These are phyloP conservation scores for Heliosperma pusillum DNA, from an alignment of 148 eudicot genomes.

Conservation along the genomic window DNA sequence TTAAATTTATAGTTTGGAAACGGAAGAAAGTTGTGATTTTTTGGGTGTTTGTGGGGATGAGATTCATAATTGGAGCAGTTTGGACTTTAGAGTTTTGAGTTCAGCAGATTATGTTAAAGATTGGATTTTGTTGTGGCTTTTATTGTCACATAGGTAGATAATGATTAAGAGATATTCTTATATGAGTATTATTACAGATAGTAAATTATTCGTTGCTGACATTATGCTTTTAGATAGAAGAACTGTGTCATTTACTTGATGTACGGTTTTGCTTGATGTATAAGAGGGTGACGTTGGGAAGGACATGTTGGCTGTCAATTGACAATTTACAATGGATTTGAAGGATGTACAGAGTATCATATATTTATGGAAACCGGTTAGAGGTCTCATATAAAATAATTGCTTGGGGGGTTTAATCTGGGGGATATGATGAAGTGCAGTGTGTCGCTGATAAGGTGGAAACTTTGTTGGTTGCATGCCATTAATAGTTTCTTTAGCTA, in stretches of 20 bases:
- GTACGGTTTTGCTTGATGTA: background rate
- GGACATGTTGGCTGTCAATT: background rate
- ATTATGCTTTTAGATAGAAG: background rate
- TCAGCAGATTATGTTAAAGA: background rate
- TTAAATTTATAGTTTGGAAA: no score
- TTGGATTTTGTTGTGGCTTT: conserved; percentile 4
- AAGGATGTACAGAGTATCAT: no score
- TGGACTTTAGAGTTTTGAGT: conserved; percentile 6
- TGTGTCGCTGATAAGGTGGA: no score
- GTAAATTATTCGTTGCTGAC: background rate
- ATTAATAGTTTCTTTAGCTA: background rate
- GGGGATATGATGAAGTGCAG: no score
- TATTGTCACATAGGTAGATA: background rate
- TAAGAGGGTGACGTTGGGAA: background rate
- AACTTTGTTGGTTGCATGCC: background rate
- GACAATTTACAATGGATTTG: no score
- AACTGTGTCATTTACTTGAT: background rate
- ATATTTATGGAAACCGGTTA: no score
- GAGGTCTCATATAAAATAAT: no score
- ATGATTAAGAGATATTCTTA: conserved; percentile 1
- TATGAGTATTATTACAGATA: background rate
- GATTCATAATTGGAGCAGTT: background rate
- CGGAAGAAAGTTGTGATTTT: background rate
- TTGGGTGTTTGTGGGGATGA: background rate
- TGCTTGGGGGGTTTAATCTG: no score